These are phyloP conservation scores for Dothistroma pini DNA, from an alignment of 2,329 filamentous ascomycete species.

Conservation along the genomic window DNA sequence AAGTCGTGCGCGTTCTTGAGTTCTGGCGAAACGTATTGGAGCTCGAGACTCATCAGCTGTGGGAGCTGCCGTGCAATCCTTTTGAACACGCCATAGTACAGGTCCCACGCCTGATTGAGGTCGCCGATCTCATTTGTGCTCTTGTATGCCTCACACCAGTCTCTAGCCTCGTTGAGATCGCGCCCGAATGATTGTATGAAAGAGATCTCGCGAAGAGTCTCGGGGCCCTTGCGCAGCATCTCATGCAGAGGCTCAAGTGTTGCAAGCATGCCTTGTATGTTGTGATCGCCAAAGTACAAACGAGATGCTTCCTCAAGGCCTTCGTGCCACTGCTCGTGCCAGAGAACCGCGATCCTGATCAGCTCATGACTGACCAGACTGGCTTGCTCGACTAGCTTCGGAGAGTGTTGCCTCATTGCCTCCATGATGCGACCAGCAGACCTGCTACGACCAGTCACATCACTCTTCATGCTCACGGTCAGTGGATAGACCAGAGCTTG, in stretches of 20 bases:
- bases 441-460: conserved; percentile 75
- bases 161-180: conserved; percentile 88
- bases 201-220: conserved; percentile 92
- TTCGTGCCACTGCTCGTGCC: conserved; percentile 99
- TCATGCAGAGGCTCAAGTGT: conserved; percentile 88
- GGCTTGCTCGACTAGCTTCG: conserved; percentile 88
- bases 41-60: conserved; percentile 85
- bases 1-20: conserved; percentile 80
- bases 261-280: conserved; percentile 95
- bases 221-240: conserved; percentile 82
- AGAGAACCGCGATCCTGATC: conserved; percentile 92
- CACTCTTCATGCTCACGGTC: conserved; percentile 97
- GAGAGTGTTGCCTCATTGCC: conserved; percentile 92
- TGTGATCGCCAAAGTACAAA: conserved; percentile 94
- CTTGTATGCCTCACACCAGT: conserved; percentile 93
- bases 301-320: conserved; percentile 94
- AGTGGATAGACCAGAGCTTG: conserved; percentile 96
- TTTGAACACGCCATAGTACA: conserved; percentile 98
- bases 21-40: conserved; percentile 96
- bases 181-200: conserved; percentile 97
- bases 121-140: conserved; percentile 87
- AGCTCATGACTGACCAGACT: conserved; percentile 94
- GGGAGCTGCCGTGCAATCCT: conserved; percentile 91
- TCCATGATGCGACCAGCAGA: conserved; percentile 96
- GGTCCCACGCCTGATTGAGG: conserved; percentile 96